Evolutionary conservation across 495 filamentous ascomycete genomes (phyloP).

Genomic region (Penicillium paradoxum): DNA sequence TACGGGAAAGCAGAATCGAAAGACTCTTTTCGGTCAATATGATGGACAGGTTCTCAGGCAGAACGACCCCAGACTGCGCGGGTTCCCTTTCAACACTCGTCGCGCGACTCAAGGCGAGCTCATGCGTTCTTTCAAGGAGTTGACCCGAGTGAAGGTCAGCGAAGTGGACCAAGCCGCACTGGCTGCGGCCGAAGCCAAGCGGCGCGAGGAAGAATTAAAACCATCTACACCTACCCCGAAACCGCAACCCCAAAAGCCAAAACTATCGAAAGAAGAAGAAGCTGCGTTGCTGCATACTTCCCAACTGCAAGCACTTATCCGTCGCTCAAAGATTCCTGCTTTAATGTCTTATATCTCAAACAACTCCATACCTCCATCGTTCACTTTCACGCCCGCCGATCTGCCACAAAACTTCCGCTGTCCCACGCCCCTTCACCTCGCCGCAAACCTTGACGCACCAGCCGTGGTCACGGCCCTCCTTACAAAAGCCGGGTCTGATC

Average conservation of each 20-base stretch:
- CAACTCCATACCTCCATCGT: constrained; percentile 64
- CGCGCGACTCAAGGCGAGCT: constrained; percentile 91
- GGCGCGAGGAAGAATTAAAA: constrained; percentile 29
- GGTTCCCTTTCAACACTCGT: constrained; percentile 93
- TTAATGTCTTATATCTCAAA: constrained; percentile 76
- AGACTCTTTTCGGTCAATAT: constrained; percentile 84
- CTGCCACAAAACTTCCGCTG: constrained; percentile 71
- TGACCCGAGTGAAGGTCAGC: constrained; percentile 82
- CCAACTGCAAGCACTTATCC: constrained; percentile 81
- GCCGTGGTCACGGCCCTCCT: constrained; percentile 73
- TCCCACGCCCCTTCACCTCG: constrained; percentile 81
- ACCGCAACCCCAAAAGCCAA: constrained; percentile 50
- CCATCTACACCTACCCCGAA: constrained; percentile 39
- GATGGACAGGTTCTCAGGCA: constrained; percentile 77
- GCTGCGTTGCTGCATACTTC: constrained; percentile 71
- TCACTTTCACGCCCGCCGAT: constrained; percentile 67
- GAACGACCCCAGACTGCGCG: constrained; percentile 78
- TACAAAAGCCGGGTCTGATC: constrained; percentile 68
- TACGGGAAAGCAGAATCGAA: constrained; percentile 76
- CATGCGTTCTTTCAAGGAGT: constrained; percentile 86
- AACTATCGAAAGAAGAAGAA: constrained; percentile 75
- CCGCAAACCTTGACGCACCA: constrained; percentile 69
- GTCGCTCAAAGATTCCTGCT: constrained; percentile 83
- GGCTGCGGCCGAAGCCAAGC: constrained; percentile 42
- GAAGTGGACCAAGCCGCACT: constrained; percentile 60